Base-by-base conservation (phyloP, 2,329 filamentous ascomycete species). In the Penicillium polonicum region DNA sequence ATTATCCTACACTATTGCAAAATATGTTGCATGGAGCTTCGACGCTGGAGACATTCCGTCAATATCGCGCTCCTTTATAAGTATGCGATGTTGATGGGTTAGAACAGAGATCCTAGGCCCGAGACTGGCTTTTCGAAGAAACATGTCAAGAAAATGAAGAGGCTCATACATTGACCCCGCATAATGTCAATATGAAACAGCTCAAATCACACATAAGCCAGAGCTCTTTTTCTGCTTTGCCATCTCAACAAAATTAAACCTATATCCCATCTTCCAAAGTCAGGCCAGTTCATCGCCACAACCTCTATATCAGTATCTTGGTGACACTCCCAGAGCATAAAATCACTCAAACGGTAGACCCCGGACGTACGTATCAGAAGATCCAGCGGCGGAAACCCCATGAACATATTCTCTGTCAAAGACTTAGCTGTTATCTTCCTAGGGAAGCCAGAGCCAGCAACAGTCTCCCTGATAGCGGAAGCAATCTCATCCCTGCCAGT, bases 1-100 rank as follows among this genome's bases (percentile, higher is more conserved):
- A 77, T 41, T 80, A 79, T 62, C 42, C 63, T 5, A 67, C 58
- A 2, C 66, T 81, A 6, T 52, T 80, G 54, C 50, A 65, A 50
- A 70, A 74, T 52, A 76, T 80, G 19, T 49, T 78, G 46, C 4
- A 39, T 13, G 52, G 52, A 3, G 43, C 35, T 21, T 54, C 52
- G 19, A 41, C 25, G 7, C 29, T 48, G n/a, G 31, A 48, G 35
- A 23, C 15, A 4, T 41, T 54, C 15, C 52, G 27, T 39, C 42
- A 54, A 31, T 42, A 54, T 25, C 35, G 9, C 1, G 35, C 13
- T 29, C 52, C 35, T 7, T 42, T 48, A 8, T 48, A 27, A 19
- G 29, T 21, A 38, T 41, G n/a, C 3, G 38, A 52, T 42, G 17
- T 35, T 23, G 29, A 19, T 25, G 1, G 9, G 12, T 8, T 41